Percentiles rank a stretch among this genome's conserved stretches.
These are phyloP conservation scores for Ilyonectria robusta DNA, from an alignment of 2,329 filamentous ascomycete species.

Conservation along the genomic window DNA sequence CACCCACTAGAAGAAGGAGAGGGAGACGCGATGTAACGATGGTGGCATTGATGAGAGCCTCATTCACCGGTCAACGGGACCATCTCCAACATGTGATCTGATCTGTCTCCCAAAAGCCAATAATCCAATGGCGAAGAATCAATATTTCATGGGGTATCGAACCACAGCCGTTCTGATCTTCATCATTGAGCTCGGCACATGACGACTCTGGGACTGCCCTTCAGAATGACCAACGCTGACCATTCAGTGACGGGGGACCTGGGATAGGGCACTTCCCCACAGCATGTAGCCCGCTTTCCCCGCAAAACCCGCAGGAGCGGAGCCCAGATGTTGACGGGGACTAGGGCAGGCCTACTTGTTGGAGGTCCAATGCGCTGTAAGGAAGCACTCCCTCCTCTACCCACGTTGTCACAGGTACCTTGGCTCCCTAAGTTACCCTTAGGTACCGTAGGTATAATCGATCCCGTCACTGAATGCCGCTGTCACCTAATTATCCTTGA, in stretches of 20 bases:
- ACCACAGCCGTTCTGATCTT: neutral
- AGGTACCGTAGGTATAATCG: neutral
- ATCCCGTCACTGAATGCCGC: neutral
- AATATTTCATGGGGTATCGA: neutral
- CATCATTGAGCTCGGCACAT: neutral
- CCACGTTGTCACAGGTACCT: neutral
- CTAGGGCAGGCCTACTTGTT: conserved; percentile 4
- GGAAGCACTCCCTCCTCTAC: neutral
- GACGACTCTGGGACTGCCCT: neutral
- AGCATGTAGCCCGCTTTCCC: conserved; percentile 24
- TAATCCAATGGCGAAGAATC: neutral
- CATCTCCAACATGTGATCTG: neutral
- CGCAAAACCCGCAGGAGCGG: conserved; percentile 32
- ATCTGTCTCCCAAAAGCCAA: neutral
- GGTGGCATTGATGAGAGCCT: neutral
- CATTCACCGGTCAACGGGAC: neutral
- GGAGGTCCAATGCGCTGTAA: neutral
- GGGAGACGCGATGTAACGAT: conserved; percentile 2
- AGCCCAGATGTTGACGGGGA: conserved; percentile 23
- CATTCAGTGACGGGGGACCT: neutral
- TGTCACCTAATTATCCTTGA: neutral
- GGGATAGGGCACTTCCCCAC: conserved; percentile 27
- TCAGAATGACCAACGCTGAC: conserved; percentile 9
- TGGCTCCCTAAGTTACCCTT: no score
- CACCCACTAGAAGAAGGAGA: neutral